A percentile compares a stretch with the other conserved stretches of the same genome.
Conservation (phyloP, 768 basidiomycete species). For the Sutorius australiensis region DNA sequence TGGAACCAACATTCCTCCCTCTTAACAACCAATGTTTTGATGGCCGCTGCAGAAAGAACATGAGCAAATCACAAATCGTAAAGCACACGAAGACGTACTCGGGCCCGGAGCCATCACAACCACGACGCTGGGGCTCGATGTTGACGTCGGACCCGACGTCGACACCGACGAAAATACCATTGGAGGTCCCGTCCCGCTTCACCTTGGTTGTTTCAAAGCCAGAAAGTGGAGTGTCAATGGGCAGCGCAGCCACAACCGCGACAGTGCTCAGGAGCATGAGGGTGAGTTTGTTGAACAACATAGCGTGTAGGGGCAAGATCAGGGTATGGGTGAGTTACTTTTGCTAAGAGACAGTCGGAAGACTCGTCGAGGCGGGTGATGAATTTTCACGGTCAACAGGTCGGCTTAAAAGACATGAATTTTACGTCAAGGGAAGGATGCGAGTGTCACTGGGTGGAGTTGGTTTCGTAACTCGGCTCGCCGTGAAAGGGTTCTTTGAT, state of each 20-base stretch:
- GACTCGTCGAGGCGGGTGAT: background rate
- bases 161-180: too few species aligned
- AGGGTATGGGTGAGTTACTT: too few species aligned
- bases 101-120: too few species aligned
- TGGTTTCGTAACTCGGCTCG: background rate
- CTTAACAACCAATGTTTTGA: too few species aligned
- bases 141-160: too few species aligned
- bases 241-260: background rate
- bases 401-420: background rate
- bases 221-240: background rate
- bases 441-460: background rate
- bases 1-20: too few species aligned
- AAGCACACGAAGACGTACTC: too few species aligned
- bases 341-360: background rate
- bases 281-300: conserved; percentile 10
- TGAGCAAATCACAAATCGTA: too few species aligned
- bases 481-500: background rate
- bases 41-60: too few species aligned
- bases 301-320: background rate
- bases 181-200: background rate
- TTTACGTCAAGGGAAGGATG: background rate
- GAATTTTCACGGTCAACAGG: background rate
- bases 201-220: background rate
- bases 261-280: conserved; percentile 1
- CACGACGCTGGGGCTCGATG: too few species aligned